Conservation (phyloP, 257 asterid species). For the Solanum chaucha region DNA sequence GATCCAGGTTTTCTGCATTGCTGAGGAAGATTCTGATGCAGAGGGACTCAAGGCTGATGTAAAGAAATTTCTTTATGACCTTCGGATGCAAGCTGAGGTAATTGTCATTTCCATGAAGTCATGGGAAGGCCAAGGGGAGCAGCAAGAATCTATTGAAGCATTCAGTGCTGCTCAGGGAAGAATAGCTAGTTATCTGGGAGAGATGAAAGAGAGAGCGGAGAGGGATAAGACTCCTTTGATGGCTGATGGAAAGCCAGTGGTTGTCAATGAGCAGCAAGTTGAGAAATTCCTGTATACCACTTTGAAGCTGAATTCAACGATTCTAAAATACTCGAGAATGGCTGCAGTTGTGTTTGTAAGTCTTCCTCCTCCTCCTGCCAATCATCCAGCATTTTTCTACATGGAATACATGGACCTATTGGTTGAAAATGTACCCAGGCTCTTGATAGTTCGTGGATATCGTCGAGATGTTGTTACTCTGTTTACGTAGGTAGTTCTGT, state of each 20-base stretch:
- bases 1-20: constrained; percentile 93
- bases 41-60: constrained; percentile 89
- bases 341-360: constrained; percentile 97
- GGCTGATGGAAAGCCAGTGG: constrained; percentile 78
- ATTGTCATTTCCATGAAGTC: constrained; percentile 91
- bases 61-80: constrained; percentile 86
- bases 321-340: constrained; percentile 83
- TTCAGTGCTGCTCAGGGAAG: constrained; percentile 58
- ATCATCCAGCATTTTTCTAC: constrained; percentile 81
- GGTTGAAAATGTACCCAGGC: constrained; percentile 96
- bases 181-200: constrained; percentile 41
- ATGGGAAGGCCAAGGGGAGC: constrained; percentile 73
- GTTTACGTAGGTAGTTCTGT: constrained; percentile 51
- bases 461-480: constrained; percentile 92
- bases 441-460: constrained; percentile 88
- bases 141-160: constrained; percentile 66
- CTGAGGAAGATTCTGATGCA: constrained; percentile 96
- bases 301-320: constrained; percentile 77
- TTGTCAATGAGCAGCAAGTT: constrained; percentile 71
- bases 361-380: constrained; percentile 88
- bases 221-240: constrained; percentile 42
- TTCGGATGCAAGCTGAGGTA: constrained; percentile 97
- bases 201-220: constrained; percentile 53
- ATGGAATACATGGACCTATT: constrained; percentile 97
- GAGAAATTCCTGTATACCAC: constrained; percentile 76